Evolutionary conservation across 2,329 filamentous ascomycete species (phyloP), one percentile per base, ranked within the genome.

Genomic region (Coleophoma crateriformis): DNA sequence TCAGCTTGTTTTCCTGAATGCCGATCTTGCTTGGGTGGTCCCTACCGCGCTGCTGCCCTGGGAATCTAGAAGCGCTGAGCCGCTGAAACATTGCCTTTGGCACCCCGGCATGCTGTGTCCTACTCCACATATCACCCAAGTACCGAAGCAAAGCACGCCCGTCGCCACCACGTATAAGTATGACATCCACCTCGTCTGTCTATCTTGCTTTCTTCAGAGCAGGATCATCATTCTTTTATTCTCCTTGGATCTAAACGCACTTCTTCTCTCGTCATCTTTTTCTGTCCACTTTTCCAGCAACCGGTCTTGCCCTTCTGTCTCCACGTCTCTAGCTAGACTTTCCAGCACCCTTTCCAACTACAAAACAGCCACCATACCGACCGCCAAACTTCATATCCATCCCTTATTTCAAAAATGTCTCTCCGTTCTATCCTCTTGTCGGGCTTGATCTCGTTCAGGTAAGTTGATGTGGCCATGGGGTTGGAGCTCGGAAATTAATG

Each of bases 381-480:
- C 27, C 27, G 8, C 8, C 5, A 27, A 27, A 27, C 27, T 38
- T 38, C 35, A 38, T n/a, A 38, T 38, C 15, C 15, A n/a, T n/a
- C 35, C n/a, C 3, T 15, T n/a, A 13, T 22, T 38, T 27, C 32
- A 46, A 46, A 46, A 13, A 46, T 46, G 45, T 46, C 45, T 46
- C 12, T 46, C 19, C 45, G 45, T 38, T 17, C 45, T 19, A 15
- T 39, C 19, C 33, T 46, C 17, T 12, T 46, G 12, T 19, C 33
- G 33, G 34, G 33, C 35, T 38, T 46, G 33, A 15, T 46, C 33
- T 46, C 45, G 5, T 12, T 35, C 19, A 34, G 45, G 45, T 46
- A 46, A 38, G 20, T 45, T 7, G 10, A 45, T 45, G 8, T 17
- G 7, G 35, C 15, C 6, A 8, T 13, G 13, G 35, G 5, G 6